Conservation (phyloP, 495 filamentous ascomycete genomes). For the Xylaria sp. region DNA sequence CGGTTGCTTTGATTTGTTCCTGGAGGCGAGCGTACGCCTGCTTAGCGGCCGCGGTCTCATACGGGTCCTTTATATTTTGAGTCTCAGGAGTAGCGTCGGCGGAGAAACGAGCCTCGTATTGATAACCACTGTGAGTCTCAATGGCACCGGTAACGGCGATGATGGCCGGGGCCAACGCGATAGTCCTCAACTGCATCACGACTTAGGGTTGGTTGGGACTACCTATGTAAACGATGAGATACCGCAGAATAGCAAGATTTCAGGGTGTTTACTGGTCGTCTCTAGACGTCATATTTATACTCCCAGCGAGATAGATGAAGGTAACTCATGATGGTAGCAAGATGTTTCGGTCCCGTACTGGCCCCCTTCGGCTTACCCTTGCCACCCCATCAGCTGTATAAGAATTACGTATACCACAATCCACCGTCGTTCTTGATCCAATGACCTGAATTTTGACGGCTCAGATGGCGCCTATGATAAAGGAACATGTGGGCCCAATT, state of each 20-base stretch:
- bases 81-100: conserved; percentile 20
- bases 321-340: neutral
- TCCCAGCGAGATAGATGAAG: neutral
- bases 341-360: neutral
- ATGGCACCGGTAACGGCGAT: conserved; percentile 6
- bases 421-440: conserved; percentile 14
- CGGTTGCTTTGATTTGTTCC: conserved; percentile 21
- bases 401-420: neutral
- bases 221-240: neutral
- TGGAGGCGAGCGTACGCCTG: conserved; percentile 22
- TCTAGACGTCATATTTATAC: conserved; percentile 7
- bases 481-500: neutral
- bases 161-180: conserved; percentile 6
- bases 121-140: conserved; percentile 26
- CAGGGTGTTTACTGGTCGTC: neutral
- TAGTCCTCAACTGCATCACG: conserved; percentile 16
- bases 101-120: conserved; percentile 27
- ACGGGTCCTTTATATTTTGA: conserved; percentile 22
- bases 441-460: neutral
- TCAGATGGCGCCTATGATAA: neutral
- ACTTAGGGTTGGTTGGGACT: neutral
- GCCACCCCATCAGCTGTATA: too few relatives aligned
- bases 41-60: conserved; percentile 22
- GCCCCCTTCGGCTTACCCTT: neutral
- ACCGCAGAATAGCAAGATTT: neutral